Conservation (phyloP, 257 asterid species). For the Mentha longifolia region DNA sequence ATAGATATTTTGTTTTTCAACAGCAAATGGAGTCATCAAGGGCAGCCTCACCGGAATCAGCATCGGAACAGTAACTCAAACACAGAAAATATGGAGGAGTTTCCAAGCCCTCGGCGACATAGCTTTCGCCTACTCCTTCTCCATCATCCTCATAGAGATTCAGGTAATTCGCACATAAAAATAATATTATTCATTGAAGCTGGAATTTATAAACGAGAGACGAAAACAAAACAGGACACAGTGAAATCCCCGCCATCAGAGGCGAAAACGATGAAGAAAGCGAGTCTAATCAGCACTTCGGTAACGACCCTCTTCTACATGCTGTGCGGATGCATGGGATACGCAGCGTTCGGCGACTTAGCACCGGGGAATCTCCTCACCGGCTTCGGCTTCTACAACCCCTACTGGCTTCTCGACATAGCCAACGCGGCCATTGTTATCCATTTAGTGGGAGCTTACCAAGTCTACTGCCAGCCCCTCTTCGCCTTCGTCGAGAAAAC, state of each 20-base stretch:
- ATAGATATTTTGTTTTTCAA: too few relatives aligned
- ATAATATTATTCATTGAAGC: too few relatives aligned
- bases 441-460: slow-evolving; percentile 59
- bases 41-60: slow-evolving; percentile 63
- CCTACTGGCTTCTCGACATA: slow-evolving; percentile 57
- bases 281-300: slow-evolving; percentile 41
- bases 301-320: slow-evolving; percentile 57
- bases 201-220: too few relatives aligned
- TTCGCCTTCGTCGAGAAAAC: slow-evolving; percentile 54
- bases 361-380: slow-evolving; percentile 62
- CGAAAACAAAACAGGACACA: slow-evolving; percentile 54
- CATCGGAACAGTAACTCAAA: slow-evolving; percentile 55
- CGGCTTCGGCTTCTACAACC: slow-evolving; percentile 64
- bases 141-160: slow-evolving; percentile 57
- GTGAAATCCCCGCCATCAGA: slow-evolving; percentile 60
- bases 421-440: slow-evolving; percentile 59
- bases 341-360: slow-evolving; percentile 56
- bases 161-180: slow-evolving; percentile 37
- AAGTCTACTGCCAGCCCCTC: slow-evolving; percentile 60
- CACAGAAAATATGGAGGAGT: slow-evolving; percentile 63
- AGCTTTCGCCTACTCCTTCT: slow-evolving; percentile 58
- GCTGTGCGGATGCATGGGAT: slow-evolving; percentile 60
- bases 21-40: slow-evolving; percentile 48
- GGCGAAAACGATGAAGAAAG: slow-evolving; percentile 58
- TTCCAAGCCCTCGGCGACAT: slow-evolving; percentile 59